Base-by-base conservation (phyloP, 225 moss, liverwort and hornwort genomes). In the Rhytidiadelphus loreus region DNA sequence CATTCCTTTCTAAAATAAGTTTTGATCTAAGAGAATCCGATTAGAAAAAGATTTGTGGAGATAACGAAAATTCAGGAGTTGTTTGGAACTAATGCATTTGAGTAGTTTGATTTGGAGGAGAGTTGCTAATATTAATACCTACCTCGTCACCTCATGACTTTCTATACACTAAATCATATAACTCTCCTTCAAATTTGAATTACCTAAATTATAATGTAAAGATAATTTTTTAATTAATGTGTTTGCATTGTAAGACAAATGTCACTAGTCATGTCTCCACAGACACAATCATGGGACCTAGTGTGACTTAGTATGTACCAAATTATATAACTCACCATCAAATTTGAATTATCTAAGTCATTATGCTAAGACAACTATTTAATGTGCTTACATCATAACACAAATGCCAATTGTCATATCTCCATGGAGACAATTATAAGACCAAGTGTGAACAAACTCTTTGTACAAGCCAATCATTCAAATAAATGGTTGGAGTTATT, bases 61-160 rank as follows among this genome's bases (percentile, higher is more conserved):
- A 32, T 22, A 61, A 44, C 6, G 32, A 32, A n/a, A 58, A 2
- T 59, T 59, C 5, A 41, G 8, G 37, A 80, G 3, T 13, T 80
- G 8, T 43, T 80, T 59, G 20, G 12, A 29, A 59, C 5, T 58
- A 59, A 4, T 78, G 5, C 8, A 58, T 12, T 80, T 57, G 12
- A 80, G 5, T 41, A 12, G 3, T 41, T 81, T 5, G 44, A 60
- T 61, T 21, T 44, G 4, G 13, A 43, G 0, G 17, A 32, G 61
- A 44, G 2, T 44, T 30, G 3, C 6, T 3, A 60, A 60, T 32
- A 26, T 30, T 22, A 44, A 44, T 32, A 44, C 21, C 18, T 56
- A 29, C 41, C 18, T 29, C 1, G 6, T 12, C 11, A 12, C 5
- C 30, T 43, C 2, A 24, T 0, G 0, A n/a, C 13, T 60, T 21